Percentiles rank a stretch among this genome's conserved stretches.
These are phyloP conservation scores for Leucoagaricus sp. DNA, from an alignment of 1,284 basidiomycete genomes.

Conservation along the genomic window DNA sequence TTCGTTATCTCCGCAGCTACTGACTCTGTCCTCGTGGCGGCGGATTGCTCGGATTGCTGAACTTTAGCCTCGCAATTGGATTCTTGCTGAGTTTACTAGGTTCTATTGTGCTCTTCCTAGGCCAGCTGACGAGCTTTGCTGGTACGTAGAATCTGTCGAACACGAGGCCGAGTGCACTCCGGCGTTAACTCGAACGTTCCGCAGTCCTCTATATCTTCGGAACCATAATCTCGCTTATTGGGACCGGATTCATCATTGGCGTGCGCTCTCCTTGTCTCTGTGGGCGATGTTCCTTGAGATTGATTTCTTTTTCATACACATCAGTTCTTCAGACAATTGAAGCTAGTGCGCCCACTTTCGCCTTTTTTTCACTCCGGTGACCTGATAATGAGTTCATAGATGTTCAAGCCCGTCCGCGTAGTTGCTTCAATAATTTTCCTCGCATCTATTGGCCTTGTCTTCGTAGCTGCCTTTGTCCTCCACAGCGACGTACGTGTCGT, in stretches of 20 bases:
- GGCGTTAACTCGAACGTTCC: background rate
- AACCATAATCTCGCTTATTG: conserved; percentile 80
- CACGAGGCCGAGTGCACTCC: background rate
- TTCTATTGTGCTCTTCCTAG: conserved; percentile 76
- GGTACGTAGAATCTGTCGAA: conserved; percentile 46
- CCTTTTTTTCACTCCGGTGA: background rate
- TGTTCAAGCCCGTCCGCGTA: conserved; percentile 94
- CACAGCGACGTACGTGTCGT: conserved; percentile 59
- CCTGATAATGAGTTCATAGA: conserved; percentile 43
- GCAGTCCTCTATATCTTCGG: conserved; percentile 84
- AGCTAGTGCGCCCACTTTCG: conserved; percentile 56
- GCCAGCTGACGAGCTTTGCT: conserved; percentile 74
- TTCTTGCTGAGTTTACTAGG: conserved; percentile 84
- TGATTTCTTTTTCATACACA: background rate
- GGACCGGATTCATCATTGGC: conserved; percentile 89
- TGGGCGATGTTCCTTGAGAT: background rate
- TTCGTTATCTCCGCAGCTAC: background rate
- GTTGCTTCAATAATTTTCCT: conserved; percentile 82
- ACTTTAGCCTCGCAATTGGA: conserved; percentile 63
- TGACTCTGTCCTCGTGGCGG: background rate
- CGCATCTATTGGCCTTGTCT: conserved; percentile 74
- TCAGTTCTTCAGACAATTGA: conserved; percentile 78
- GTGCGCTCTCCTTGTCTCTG: conserved; percentile 43
- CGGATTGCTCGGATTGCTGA: background rate
- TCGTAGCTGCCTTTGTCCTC: conserved; percentile 80